A percentile compares a stretch with the other conserved stretches of the same genome.
Evolutionary conservation across 306 rosid species (phyloP).

Genomic region (Macrotyloma uniflorum): DNA sequence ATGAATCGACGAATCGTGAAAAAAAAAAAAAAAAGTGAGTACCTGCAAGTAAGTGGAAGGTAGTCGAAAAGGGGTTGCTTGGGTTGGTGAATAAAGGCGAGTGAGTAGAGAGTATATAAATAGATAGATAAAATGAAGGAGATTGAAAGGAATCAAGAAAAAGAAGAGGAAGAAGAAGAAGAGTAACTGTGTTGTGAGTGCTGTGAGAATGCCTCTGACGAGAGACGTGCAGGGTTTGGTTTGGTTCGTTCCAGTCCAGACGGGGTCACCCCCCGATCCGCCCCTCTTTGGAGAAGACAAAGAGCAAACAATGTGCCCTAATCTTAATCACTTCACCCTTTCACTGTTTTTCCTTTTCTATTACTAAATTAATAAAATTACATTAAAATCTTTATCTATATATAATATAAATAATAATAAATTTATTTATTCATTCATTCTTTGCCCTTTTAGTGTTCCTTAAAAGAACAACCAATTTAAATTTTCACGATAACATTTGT

Average conservation of each 20-base stretch:
- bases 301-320: background rate
- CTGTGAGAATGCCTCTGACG: background rate
- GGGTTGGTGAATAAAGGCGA: background rate
- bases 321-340: background rate
- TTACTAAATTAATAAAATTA: no score
- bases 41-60: slow-evolving; percentile 14
- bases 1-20: slow-evolving; percentile 7
- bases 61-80: background rate
- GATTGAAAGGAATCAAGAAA: background rate
- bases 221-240: slow-evolving; percentile 33
- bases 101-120: background rate
- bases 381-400: no score
- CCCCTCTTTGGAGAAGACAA: background rate
- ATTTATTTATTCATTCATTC: no score
- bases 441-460: no score
- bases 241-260: slow-evolving; percentile 35
- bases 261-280: slow-evolving; percentile 42
- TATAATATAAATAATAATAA: no score
- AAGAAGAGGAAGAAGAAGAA: background rate
- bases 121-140: background rate
- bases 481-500: no score
- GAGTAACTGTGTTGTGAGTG: background rate
- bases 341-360: background rate
- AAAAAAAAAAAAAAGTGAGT: background rate
- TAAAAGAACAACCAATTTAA: no score